Conservation (phyloP, 2,329 filamentous ascomycete genomes). For the Sordariomycetes sp. region DNA sequence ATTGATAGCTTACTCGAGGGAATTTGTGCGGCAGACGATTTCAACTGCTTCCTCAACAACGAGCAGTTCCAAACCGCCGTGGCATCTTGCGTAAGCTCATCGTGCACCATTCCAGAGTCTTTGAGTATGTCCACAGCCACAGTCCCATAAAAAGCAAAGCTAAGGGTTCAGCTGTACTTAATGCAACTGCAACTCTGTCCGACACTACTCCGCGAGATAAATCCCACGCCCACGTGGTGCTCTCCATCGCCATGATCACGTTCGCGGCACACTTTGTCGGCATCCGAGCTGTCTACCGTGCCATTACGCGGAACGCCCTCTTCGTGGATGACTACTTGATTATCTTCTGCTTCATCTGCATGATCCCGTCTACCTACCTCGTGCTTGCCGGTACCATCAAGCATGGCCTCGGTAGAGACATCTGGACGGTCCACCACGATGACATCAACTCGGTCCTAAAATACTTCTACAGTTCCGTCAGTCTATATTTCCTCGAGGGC, state of each 20-base stretch:
- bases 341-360: conserved; percentile 14
- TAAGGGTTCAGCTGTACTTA: conserved; percentile 10
- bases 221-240: conserved; percentile 18
- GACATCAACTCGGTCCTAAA: conserved; percentile 28
- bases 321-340: conserved; percentile 26
- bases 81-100: conserved; percentile 3
- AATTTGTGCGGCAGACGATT: not conserved
- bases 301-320: conserved; percentile 19
- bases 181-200: conserved; percentile 15
- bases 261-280: conserved; percentile 25
- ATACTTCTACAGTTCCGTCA: conserved; percentile 26
- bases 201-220: conserved; percentile 14
- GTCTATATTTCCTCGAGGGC: conserved; percentile 32
- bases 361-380: conserved; percentile 18
- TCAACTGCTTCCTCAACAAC: not conserved
- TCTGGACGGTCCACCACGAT: conserved; percentile 31
- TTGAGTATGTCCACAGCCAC: conserved; percentile 5
- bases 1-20: not conserved
- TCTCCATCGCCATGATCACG: conserved; percentile 18
- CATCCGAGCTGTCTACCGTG: conserved; percentile 24
- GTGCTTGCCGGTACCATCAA: conserved; percentile 15
- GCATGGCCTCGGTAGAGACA: conserved; percentile 32
- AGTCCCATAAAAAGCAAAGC: not conserved
- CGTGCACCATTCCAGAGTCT: conserved; percentile 9
- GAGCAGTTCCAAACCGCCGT: conserved; percentile 1